A percentile compares a stretch with the other conserved stretches of the same genome.
phyloP scores from a whole-genome alignment of 2,329 filamentous ascomycete species.

The Leptographium procerum region DNA sequence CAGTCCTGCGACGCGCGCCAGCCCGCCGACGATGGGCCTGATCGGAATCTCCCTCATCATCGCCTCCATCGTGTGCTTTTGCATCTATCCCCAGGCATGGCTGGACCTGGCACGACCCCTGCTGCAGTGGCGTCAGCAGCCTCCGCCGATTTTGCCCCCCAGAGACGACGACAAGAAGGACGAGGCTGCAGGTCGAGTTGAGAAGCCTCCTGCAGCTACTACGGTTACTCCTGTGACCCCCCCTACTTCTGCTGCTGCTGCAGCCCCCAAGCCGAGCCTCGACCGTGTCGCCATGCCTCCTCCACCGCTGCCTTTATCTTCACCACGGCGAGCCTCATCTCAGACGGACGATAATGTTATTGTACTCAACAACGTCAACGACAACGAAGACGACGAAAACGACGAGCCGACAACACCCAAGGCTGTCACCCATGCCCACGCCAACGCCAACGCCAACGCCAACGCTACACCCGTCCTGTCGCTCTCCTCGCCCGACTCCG shows the following conservation, averaged over 20 bases:
- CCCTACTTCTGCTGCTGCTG: no score
- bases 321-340: no score
- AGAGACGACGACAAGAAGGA: background rate
- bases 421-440: slow-evolving; percentile 19
- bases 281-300: background rate
- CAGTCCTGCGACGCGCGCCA: no score
- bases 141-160: slow-evolving; percentile 2
- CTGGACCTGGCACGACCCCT: slow-evolving; percentile 18
- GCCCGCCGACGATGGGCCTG: slow-evolving; percentile 33
- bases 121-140: slow-evolving; percentile 5
- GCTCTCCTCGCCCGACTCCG: slow-evolving; percentile 22
- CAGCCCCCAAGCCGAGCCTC: no score
- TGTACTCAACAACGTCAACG: no score
- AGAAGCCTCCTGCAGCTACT: no score
- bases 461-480: slow-evolving; percentile 31
- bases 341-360: no score
- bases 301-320: background rate
- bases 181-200: background rate
- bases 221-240: no score
- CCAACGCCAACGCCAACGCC: slow-evolving; percentile 6
- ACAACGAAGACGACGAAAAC: slow-evolving; percentile 16
- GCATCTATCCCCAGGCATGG: slow-evolving; percentile 41
- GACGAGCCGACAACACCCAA: slow-evolving; percentile 40
- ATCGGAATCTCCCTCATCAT: slow-evolving; percentile 51
- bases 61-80: slow-evolving; percentile 46